Evolutionary conservation across 2,329 filamentous ascomycete species (phyloP), one percentile per base, ranked within the genome.

Genomic region (Zasmidium angulare): DNA sequence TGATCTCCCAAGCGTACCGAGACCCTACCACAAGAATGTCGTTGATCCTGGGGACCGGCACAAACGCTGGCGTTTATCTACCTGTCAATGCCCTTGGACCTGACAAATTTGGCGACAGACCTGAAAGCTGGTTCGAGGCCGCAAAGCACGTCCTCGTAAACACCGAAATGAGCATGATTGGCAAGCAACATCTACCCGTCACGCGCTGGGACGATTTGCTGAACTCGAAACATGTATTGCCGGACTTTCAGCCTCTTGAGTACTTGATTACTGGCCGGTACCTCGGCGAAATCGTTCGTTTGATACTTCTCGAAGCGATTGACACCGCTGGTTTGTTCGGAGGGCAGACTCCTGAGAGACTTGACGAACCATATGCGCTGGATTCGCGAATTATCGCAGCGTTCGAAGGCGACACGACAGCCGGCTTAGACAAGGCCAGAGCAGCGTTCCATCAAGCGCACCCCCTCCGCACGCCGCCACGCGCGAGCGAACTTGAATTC

Each of bases 131-230:
- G 83, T 79, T 83, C 58, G 77, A 80, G 24, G 76, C 79, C 46
- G 84, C 84, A n/a, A 78, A 81, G 26, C 80, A 85, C 60, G 85
- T 88, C 29, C 82, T 88, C 54, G 80, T 87, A 66, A 88, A 88
- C 69, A 87, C 82, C 7, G 86, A 88, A 69, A 76, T 87, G 66
- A 86, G 84, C 75, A 87, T 88, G 85, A 87, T 87, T 63, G 86
- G 83, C 50, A 81, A 84, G 59, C 76, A 80, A 21, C 78, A 86
- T 24, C 77, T 86, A 40, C 83, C 84, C 1, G 80, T 78, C 64
- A 86, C 85, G 4, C 77, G 81, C 14, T 88, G 85, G 85, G 86
- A 88, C 63, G 82, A 86, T 7, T 67, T 79, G 26, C 75, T 88
- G 51, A 87, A 87, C 70, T 71, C 75, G 24, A 78, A 77, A 4